Percentiles rank a stretch among this genome's conserved stretches.
phyloP scores from a whole-genome alignment of 2,329 filamentous ascomycete species.

The Trichophyton schoenleinii region DNA sequence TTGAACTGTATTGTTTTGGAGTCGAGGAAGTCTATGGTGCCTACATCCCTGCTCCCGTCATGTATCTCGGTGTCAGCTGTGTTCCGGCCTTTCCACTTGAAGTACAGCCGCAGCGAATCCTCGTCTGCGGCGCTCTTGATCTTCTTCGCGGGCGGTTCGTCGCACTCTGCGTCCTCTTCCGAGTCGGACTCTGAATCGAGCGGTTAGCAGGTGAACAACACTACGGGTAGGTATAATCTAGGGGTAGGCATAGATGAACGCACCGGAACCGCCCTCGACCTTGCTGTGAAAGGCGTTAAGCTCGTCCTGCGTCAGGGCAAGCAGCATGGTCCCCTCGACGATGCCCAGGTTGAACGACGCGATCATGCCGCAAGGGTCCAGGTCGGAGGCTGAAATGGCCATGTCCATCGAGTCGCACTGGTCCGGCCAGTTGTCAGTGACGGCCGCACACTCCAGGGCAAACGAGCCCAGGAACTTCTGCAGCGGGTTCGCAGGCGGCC shows the following conservation, averaged over 20 bases:
- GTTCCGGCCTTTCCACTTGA: conserved; percentile 13
- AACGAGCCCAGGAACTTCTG: conserved; percentile 12
- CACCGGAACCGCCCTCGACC: background rate
- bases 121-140: background rate
- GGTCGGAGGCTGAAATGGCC: conserved; percentile 8
- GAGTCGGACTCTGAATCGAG: background rate
- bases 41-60: conserved; percentile 4
- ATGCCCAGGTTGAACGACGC: conserved; percentile 13
- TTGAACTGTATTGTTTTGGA: conserved; percentile 8
- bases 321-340: conserved; percentile 14
- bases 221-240: too few species aligned
- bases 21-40: conserved; percentile 12
- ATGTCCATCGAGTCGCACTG: conserved; percentile 11
- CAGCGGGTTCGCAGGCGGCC: conserved; percentile 1
- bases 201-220: background rate
- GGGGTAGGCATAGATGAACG: background rate
- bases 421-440: conserved; percentile 12
- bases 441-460: conserved; percentile 8
- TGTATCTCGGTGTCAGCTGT: conserved; percentile 9
- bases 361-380: conserved; percentile 6
- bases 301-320: conserved; percentile 8
- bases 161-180: conserved; percentile 6
- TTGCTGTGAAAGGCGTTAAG: conserved; percentile 6
- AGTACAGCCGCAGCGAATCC: conserved; percentile 8
- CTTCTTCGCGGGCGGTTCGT: conserved; percentile 7